These are phyloP conservation scores for Meyerozyma sp. DNA, from an alignment of 1,139 yeast species.

Conservation along the genomic window DNA sequence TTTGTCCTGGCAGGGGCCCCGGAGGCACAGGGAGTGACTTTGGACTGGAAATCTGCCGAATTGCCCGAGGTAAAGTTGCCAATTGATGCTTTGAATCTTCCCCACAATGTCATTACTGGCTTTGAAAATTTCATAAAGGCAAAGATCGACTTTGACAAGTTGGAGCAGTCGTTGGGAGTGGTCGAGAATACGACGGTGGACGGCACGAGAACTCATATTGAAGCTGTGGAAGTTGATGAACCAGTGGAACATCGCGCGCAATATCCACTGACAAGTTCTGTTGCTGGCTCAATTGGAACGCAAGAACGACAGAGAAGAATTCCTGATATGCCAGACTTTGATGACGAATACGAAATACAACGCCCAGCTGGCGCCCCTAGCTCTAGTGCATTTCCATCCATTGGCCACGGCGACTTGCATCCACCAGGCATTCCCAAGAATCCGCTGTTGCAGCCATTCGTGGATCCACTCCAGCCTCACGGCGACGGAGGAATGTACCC, in stretches of 20 bases:
- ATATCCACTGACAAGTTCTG: not conserved
- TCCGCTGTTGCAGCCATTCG: conserved; percentile 37
- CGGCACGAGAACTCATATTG: not conserved
- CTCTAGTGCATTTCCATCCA: conserved; percentile 19
- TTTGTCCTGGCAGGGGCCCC: conserved; percentile 12
- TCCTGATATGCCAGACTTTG: conserved; percentile 23
- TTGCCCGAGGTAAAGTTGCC: conserved; percentile 19
- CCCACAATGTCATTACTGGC: conserved; percentile 17
- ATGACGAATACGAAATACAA: conserved; percentile 20
- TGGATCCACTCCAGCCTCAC: conserved; percentile 25
- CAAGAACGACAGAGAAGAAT: conserved; percentile 6
- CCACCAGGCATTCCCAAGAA: conserved; percentile 43
- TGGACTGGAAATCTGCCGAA: conserved; percentile 18
- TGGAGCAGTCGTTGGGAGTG: conserved; percentile 6
- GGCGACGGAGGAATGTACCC: conserved; percentile 53
- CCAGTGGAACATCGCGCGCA: not conserved
- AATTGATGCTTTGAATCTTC: conserved; percentile 17
- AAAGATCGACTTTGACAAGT: conserved; percentile 2
- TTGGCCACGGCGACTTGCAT: conserved; percentile 48
- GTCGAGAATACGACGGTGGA: conserved; percentile 1
- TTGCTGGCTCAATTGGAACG: not conserved
- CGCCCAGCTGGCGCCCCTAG: conserved; percentile 5
- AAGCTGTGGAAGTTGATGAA: not conserved
- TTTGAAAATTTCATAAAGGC: conserved; percentile 14
- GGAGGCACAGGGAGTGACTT: conserved; percentile 16